Conservation (phyloP, 148 eudicot species). For the Camellia granthamiana region DNA sequence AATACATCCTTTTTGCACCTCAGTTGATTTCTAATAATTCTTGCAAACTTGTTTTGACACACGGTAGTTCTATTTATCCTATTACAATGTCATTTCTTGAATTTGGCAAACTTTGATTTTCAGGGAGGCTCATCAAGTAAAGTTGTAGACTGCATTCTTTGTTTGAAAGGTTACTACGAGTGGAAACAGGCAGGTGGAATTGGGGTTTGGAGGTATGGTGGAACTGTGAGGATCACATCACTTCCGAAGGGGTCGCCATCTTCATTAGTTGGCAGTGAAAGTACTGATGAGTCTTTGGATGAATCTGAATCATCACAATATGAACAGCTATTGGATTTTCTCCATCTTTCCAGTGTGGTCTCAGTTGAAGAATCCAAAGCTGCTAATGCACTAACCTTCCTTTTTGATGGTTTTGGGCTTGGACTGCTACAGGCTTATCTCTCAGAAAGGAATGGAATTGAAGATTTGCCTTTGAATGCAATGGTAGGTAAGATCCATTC, state of each 20-base stretch:
- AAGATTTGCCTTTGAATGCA: constrained; percentile 70
- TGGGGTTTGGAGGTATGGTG: constrained; percentile 97
- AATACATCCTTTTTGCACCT: not conserved
- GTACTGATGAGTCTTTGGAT: constrained; percentile 80
- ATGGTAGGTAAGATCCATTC: constrained; percentile 85
- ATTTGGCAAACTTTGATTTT: constrained; percentile 12
- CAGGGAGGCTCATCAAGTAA: constrained; percentile 90
- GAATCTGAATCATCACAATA: constrained; percentile 74
- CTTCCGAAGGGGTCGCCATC: constrained; percentile 60
- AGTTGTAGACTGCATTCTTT: constrained; percentile 94
- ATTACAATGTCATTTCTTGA: not conserved
- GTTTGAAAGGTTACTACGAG: constrained; percentile 87
- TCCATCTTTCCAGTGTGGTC: constrained; percentile 61
- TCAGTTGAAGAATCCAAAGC: constrained; percentile 59
- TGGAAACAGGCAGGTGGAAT: constrained; percentile 93
- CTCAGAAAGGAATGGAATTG: constrained; percentile 45
- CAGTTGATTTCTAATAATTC: not conserved
- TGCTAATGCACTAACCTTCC: constrained; percentile 47
- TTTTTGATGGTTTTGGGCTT: constrained; percentile 68
- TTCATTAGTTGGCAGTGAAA: constrained; percentile 73
- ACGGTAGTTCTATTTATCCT: not conserved
- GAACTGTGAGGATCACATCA: constrained; percentile 80
- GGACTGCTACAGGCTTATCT: constrained; percentile 65
- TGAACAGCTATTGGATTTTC: constrained; percentile 67
- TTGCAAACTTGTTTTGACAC: constrained; percentile 9